Percentiles rank a stretch among this genome's conserved stretches.
phyloP scores from a whole-genome alignment of 768 basidiomycete species.

The Leccinum sublutescens region DNA sequence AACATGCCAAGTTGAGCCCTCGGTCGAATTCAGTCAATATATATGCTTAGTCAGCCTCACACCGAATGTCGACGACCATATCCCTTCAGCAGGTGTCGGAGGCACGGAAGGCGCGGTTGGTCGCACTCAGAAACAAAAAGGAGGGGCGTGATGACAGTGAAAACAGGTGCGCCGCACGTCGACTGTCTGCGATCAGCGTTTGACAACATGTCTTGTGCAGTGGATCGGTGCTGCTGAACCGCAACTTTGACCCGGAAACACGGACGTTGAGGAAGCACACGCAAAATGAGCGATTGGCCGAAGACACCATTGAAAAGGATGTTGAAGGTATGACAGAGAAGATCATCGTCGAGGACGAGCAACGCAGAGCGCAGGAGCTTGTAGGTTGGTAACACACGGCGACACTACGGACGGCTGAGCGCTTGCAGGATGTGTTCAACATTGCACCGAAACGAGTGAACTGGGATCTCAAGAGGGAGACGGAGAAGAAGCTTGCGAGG shows the following conservation, averaged over 20 bases:
- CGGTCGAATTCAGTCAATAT: not conserved
- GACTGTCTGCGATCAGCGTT: not conserved
- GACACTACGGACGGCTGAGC: conserved; percentile 15
- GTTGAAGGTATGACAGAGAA: conserved; percentile 80
- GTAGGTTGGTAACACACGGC: conserved; percentile 45
- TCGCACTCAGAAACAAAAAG: conserved; percentile 75
- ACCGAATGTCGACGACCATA: conserved; percentile 32
- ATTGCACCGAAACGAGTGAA: conserved; percentile 97
- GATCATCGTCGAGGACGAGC: conserved; percentile 86
- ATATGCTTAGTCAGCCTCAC: conserved; percentile 35
- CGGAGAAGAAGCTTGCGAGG: conserved; percentile 85
- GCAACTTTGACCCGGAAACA: conserved; percentile 91
- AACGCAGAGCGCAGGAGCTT: conserved; percentile 81
- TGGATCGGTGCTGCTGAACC: conserved; percentile 57
- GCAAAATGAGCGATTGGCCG: conserved; percentile 52
- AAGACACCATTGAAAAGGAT: conserved; percentile 86
- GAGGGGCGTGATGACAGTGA: conserved; percentile 49
- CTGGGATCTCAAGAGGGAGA: conserved; percentile 94
- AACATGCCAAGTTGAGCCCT: conserved; percentile 24
- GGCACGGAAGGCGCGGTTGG: conserved; percentile 74
- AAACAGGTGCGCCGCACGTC: conserved; percentile 37
- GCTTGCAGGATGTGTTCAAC: conserved; percentile 82
- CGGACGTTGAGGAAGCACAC: conserved; percentile 71
- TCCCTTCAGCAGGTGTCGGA: conserved; percentile 79
- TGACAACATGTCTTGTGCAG: conserved; percentile 25